Conservation (phyloP, 768 basidiomycete genomes). For the Hericium erinaceus region DNA sequence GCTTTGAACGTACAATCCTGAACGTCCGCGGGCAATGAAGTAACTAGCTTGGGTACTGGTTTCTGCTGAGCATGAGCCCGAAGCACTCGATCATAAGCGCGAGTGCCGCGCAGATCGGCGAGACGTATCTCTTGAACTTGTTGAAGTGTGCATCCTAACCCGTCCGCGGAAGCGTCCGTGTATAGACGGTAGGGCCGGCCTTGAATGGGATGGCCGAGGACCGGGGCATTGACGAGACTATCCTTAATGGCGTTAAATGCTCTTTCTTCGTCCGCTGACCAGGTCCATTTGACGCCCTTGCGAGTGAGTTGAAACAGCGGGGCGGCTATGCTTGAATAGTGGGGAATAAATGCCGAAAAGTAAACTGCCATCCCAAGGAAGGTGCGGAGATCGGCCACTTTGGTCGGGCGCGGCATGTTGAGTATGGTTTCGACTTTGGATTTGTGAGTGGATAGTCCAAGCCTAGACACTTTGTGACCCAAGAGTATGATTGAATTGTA, state of each 20-base stretch:
- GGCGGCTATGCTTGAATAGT: conserved; percentile 23
- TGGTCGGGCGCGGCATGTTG: conserved; percentile 13
- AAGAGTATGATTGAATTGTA: conserved; percentile 18
- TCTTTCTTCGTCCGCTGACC: conserved; percentile 16
- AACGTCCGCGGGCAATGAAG: not conserved
- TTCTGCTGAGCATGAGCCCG: not conserved
- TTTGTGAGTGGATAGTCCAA: conserved; percentile 28
- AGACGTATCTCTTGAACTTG: conserved; percentile 17
- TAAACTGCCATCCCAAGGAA: conserved; percentile 26
- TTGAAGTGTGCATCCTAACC: conserved; percentile 13
- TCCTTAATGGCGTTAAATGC: conserved; percentile 25
- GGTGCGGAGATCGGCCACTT: conserved; percentile 14
- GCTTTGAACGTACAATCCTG: not conserved
- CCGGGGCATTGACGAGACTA: conserved; percentile 22
- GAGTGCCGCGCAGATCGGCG: conserved; percentile 14
- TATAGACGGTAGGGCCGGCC: conserved; percentile 27
- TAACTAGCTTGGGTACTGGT: not conserved
- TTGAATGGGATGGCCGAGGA: conserved; percentile 22
- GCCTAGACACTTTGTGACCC: conserved; percentile 29
- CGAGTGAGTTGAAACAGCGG: conserved; percentile 27
- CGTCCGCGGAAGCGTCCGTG: conserved; percentile 22
- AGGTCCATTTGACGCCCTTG: conserved; percentile 18
- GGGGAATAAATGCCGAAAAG: conserved; percentile 27
- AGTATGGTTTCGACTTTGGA: conserved; percentile 29
- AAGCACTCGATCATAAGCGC: conserved; percentile 10